Base-by-base conservation (phyloP, 2,329 filamentous ascomycete genomes). In the Penicillium sp. region DNA sequence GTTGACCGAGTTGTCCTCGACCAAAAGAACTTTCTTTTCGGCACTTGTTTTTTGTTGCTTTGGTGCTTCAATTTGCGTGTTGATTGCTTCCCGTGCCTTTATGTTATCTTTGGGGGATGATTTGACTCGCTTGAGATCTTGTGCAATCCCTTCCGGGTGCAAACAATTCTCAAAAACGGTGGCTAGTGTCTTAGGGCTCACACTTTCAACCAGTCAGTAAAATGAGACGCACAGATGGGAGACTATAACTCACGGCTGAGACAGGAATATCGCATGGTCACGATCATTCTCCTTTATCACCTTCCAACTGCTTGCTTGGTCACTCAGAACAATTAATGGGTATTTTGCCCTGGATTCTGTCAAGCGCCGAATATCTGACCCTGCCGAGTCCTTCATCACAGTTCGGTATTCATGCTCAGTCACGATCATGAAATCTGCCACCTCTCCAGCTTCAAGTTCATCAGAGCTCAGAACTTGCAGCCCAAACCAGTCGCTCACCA, bases 1-100 rank as follows among this genome's bases (percentile, higher is more conserved):
- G 21, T 77, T 77, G 37, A 77, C 66, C 0, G 58, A 16, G 35
- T 77, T 77, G 47, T 77, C 75, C 47, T 77, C 75, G 0, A 73
- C 70, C 1, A 77, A 68, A 1, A 77, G 67, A 0, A 74, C 61
- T 27, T 53, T 61, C 19, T 56, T 56, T 1, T 27, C 48, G 10
- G 35, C n/a, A n/a, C 19, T 31, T 31, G n/a, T 3, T 21, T 7
- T 11, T 8, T 9, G n/a, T 26, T 46, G 7, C 19, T 29, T 21
- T 21, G 16, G 10, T 21, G 5, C n/a, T 9, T 31, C 24, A 51
- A 2, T 3, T 24, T 47, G 3, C 3, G 46, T 5, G 3, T 11
- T 46, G 48, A 2, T 33, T n/a, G 37, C 19, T 37, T 26, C 24
- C 7, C n/a, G 13, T 8, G 43, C 6, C 4, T 21, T 31, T 29